Evolutionary conservation across 768 basidiomycete genomes (phyloP).

Genomic region (Rhodotorula kratochvilovae): DNA sequence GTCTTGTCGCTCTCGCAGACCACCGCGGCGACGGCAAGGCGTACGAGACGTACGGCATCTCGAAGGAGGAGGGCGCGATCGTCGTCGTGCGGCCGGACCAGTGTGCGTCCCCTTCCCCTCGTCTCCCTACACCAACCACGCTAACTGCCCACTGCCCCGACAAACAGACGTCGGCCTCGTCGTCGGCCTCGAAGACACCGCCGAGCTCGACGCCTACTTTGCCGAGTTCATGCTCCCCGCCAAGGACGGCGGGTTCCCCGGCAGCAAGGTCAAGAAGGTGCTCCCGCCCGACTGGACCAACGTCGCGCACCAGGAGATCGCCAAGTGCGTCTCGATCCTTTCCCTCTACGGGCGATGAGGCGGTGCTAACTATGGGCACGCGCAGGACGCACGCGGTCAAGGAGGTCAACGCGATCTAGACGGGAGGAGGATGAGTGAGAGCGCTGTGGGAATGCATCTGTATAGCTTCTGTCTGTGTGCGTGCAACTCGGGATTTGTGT

Average conservation of each 20-base stretch:
- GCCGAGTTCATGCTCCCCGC: conserved; percentile 33
- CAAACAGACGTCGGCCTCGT: conserved; percentile 38
- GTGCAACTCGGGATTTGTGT: neutral
- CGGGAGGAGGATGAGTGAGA: neutral
- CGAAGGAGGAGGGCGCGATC: conserved; percentile 40
- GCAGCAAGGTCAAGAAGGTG: conserved; percentile 9
- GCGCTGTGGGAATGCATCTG: too few relatives aligned
- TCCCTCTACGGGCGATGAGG: neutral
- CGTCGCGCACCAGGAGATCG: conserved; percentile 14
- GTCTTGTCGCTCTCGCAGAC: neutral
- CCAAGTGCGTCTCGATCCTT: neutral
- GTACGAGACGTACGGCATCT: conserved; percentile 44
- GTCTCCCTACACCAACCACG: too few relatives aligned
- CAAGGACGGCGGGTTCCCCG: conserved; percentile 23
- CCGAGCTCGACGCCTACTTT: conserved; percentile 40
- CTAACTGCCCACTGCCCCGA: neutral
- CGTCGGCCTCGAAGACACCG: conserved; percentile 39
- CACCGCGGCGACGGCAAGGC: conserved; percentile 42
- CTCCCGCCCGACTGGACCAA: conserved; percentile 27
- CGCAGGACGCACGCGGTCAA: conserved; percentile 2
- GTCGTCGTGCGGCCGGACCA: conserved; percentile 43
- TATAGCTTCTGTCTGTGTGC: too few relatives aligned
- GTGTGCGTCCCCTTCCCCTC: conserved; percentile 14
- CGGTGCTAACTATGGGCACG: too few relatives aligned
- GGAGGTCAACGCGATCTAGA: conserved; percentile 1